Base-by-base conservation (phyloP, 2,329 filamentous ascomycete species). In the Calcarisporium arbuscula region DNA sequence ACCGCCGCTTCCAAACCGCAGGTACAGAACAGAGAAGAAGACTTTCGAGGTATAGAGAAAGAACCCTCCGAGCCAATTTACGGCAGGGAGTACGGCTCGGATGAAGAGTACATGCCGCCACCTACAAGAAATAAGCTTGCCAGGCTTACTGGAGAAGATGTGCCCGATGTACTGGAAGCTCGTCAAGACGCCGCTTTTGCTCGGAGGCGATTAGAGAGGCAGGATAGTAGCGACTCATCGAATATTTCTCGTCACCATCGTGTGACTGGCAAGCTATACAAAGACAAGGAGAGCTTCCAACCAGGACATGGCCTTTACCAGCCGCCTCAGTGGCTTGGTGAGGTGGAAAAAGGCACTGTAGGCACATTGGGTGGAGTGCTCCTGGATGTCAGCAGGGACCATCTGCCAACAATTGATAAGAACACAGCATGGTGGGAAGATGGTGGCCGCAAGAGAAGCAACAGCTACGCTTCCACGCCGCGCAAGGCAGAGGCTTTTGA, bases 341-440 rank as follows among this genome's bases (percentile, higher is more conserved):
- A 89, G 52, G 88, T 83, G 82, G 80, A 74, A 52, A 78, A 77
- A 49, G 80, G 72, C 7, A 75, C 73, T 0, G 67, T 80, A 21
- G 81, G 80, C 21, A 72, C 70, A 7, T 61, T 87, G 4, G 65
- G 68, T 1, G 70, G 73, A 2, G 54, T 65, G 2, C 59, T 84
- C 32, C 67, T 86, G 19, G 75, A 85, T 39, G 68, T 85, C 20
- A 65, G 68, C 37, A 57, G 64, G 8, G 56, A 61, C 6, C 51
- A 59, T 4, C 42, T 47, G 7, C 38, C 48, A 1, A 51, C 57
- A 22, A 12, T 17, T 8, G 74, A 78, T 27, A 71, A 64, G 41
- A 67, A 67, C 41, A 72, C 72, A 45, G 65, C 84, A 2, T 94
- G 86, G 86, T 92, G 87, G 86, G 87, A 94, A 3, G 67, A 68